phyloP scores from a whole-genome alignment of 441 rosid genomes.

The Corymbia citriodora region DNA sequence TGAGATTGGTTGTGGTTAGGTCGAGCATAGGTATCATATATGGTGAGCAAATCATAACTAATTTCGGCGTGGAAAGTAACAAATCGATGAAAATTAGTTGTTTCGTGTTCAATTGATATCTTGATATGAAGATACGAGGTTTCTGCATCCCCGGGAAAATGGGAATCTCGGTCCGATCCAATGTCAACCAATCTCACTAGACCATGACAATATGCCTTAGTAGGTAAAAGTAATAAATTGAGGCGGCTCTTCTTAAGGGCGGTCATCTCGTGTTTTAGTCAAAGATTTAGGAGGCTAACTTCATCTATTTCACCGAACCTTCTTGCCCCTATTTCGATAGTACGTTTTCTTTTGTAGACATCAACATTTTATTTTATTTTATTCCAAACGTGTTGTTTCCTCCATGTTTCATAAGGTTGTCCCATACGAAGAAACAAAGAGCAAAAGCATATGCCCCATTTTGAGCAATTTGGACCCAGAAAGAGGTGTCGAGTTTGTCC shows the following conservation, averaged over 20 bases:
- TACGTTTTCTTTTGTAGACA: background rate
- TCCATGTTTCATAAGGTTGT: background rate
- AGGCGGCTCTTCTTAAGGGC: background rate
- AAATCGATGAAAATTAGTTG: background rate
- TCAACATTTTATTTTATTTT: too few species aligned
- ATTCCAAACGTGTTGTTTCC: background rate
- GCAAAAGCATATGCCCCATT: background rate
- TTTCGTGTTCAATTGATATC: background rate
- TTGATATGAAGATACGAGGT: background rate
- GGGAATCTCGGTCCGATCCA: background rate
- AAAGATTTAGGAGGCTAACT: background rate
- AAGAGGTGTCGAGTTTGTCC: background rate
- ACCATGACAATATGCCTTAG: accelerated
- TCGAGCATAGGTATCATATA: background rate
- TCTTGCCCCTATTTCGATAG: background rate
- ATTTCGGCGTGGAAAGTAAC: background rate
- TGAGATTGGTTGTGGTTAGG: background rate
- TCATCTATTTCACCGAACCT: background rate
- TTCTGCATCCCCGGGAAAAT: background rate
- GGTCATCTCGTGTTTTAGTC: background rate
- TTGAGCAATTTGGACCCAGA: background rate
- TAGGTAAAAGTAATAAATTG: background rate
- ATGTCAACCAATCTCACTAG: background rate
- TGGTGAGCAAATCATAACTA: background rate
- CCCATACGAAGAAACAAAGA: background rate